Conservation (phyloP, 768 basidiomycete genomes). For the Leccinum uliginosum region DNA sequence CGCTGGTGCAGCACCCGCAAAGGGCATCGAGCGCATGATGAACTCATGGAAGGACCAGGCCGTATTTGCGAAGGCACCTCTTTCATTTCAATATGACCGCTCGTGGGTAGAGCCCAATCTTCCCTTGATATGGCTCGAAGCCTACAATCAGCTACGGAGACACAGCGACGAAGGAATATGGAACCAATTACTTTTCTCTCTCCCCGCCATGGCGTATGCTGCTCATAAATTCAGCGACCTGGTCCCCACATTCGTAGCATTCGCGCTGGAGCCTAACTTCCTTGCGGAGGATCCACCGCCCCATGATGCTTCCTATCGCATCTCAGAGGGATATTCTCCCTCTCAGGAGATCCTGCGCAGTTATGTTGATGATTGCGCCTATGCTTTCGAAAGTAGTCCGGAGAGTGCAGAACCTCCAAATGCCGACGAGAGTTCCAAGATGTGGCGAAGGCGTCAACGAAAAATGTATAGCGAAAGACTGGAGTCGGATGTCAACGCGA, state of each 20-base stretch:
- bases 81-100: constrained; percentile 23
- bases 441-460: constrained; percentile 3
- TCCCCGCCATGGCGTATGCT: constrained; percentile 31
- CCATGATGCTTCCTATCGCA: constrained; percentile 8
- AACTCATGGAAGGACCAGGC: constrained; percentile 4
- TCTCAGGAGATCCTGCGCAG: background rate
- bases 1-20: background rate
- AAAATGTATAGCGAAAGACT: constrained; percentile 7
- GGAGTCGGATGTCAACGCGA: background rate
- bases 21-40: constrained; percentile 3
- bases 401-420: constrained; percentile 1
- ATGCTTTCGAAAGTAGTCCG: constrained; percentile 9
- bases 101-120: constrained; percentile 27
- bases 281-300: constrained; percentile 12
- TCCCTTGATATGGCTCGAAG: constrained; percentile 22
- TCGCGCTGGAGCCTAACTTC: constrained; percentile 16
- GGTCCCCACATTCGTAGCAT: constrained; percentile 31
- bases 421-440: background rate
- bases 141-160: constrained; percentile 27
- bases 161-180: constrained; percentile 3
- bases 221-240: constrained; percentile 11
- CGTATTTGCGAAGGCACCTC: background rate
- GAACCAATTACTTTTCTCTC: constrained; percentile 27
- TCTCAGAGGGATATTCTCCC: constrained; percentile 8
- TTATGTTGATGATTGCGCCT: background rate